Evolutionary conservation across 305 asterid genomes (phyloP).

Genomic region (Fraxinus velutina): DNA sequence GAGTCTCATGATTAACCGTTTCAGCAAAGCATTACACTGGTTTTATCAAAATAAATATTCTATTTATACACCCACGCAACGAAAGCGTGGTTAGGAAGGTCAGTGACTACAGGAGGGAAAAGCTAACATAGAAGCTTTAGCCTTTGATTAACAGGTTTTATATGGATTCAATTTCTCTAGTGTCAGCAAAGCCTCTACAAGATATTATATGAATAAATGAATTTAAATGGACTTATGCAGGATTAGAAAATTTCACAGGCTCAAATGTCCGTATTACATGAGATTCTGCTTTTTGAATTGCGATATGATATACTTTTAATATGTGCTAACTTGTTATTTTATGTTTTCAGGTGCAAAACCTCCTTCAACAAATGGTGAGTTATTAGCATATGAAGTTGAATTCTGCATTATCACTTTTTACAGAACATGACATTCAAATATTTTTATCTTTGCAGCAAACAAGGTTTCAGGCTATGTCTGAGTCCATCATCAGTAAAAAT

Average conservation of each 20-base stretch:
- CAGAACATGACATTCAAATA: not conserved
- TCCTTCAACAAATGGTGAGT: constrained; percentile 66
- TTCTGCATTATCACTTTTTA: not conserved
- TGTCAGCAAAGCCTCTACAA: not conserved
- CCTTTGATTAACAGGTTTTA: not conserved
- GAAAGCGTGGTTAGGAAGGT: not conserved
- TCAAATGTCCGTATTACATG: not conserved
- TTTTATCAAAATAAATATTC: not conserved
- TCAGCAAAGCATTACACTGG: not conserved
- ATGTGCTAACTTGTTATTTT: constrained; percentile 22
- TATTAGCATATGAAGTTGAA: not conserved
- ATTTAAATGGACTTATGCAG: not conserved
- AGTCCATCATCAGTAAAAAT: constrained; percentile 58
- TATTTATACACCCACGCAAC: not conserved
- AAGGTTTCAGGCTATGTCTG: constrained; percentile 72
- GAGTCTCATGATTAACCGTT: not conserved
- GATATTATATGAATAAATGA: not conserved
- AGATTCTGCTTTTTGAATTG: not conserved
- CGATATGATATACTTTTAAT: not conserved
- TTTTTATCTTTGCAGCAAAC: constrained; percentile 44
- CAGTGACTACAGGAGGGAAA: not conserved
- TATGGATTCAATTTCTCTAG: not conserved
- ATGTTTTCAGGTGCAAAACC: constrained; percentile 51
- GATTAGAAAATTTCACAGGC: not conserved
- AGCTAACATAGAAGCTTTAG: not conserved